Evolutionary conservation across 495 filamentous ascomycete genomes (phyloP), one percentile per base, ranked within the genome.

Genomic region (Aspergillus diversus): DNA sequence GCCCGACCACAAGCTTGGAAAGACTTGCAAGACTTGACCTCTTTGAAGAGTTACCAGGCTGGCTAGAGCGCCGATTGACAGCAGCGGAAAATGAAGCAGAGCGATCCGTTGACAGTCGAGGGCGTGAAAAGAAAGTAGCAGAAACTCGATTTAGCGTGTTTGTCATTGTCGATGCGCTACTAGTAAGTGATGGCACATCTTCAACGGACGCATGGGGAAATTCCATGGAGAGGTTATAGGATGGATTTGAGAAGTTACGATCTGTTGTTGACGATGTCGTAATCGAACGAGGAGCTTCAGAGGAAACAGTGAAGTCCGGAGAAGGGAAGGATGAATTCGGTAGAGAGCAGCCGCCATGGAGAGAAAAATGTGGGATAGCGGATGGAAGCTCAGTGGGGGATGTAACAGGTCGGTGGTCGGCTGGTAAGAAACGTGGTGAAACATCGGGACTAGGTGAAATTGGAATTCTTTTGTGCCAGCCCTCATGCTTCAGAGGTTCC

Each of bases 141-240:
- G 79, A 81, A 56, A 85, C 71, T 15, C 81, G 80, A 63, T 77
- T 66, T 70, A 80, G 65, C 63, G 78, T 70, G 58, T 89, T 88
- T 4, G 91, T 92, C 86, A 88, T 90, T 13, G 92, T 93, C 1
- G 93, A 97, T 66, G 91, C 86, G 71, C 90, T 93, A 74, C 90
- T 93, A 16, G 89, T 93, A 33, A 97, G 75, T 34, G 92, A 96
- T 7, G 93, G 93, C 11, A 94, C 90, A 75, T 93, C 91, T 60
- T 96, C 92, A 27, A 92, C 83, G 7, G 93, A 96, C 17, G 88
- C 81, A 55, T 92, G 89, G 83, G 63, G 85, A 78, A 77, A 88
- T 79, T 70, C 79, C 43, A 72, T 83, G 27, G 85, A 86, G 43
- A 88, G 87, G 60, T 93, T 65, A 88, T 81, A 75, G 0, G 76